Evolutionary conservation across 2,329 filamentous ascomycete genomes (phyloP).

Genomic region (Epichloe hybrida): DNA sequence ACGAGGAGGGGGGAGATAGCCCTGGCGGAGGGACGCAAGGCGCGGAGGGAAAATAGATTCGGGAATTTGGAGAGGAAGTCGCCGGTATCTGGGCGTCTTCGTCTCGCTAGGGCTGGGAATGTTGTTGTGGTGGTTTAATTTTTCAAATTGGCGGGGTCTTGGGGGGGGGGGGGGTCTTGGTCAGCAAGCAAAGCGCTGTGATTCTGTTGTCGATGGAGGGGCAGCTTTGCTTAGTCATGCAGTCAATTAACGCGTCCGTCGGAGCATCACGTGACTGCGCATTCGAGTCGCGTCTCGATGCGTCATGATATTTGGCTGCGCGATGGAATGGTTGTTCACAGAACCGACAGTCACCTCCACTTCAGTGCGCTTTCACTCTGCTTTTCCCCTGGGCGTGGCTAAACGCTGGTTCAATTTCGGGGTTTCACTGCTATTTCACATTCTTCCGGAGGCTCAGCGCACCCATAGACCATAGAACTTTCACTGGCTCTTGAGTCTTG

Average conservation of each 20-base stretch:
- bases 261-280: constrained; percentile 19
- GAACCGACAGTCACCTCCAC: not conserved
- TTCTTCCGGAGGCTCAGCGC: not conserved
- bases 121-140: not conserved
- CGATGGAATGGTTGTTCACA: not conserved
- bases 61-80: constrained; percentile 3
- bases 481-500: not conserved
- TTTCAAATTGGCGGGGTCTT: too few relatives aligned
- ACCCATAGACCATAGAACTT: not conserved
- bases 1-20: constrained; percentile 21
- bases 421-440: not conserved
- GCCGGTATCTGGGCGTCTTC: not conserved
- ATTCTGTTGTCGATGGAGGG: not conserved
- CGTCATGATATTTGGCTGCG: constrained; percentile 13
- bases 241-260: constrained; percentile 3
- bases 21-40: constrained; percentile 18
- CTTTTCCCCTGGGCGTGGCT: not conserved
- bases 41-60: constrained; percentile 33
- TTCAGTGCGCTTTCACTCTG: constrained; percentile 1
- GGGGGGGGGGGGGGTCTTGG: too few relatives aligned
- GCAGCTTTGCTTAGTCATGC: constrained; percentile 3
- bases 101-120: constrained; percentile 3
- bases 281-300: constrained; percentile 20
- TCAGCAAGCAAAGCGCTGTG: not conserved
- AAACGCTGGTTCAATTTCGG: not conserved